Base-by-base conservation (phyloP, 345 rosid species). In the Euphorbia lathyris region DNA sequence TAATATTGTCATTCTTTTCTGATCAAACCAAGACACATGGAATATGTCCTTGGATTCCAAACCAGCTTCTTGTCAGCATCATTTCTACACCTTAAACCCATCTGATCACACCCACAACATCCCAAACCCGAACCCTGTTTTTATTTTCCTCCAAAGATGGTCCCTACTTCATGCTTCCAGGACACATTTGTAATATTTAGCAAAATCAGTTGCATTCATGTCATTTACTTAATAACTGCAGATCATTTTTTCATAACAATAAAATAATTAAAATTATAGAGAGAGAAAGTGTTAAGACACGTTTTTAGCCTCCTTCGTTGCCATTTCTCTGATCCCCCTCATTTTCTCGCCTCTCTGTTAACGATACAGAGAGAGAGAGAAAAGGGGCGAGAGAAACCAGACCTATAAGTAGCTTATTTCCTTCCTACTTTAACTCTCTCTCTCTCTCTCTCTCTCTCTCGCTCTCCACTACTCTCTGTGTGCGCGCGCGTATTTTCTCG, bases 341-440 rank as follows among this genome's bases (percentile, higher is more conserved):
- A 25, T 1, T 63, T 42, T 27, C 7, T 40, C 64, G 14, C 6
- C 68, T n/a, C 29, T 7, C 23, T 43, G 19, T 55, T 25, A 23
- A 19, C 4, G 0, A 6, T 26, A 72, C 50, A 73, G 71, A 55
- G 71, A 66, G 65, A 65, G 70, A 56, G 56, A n/a, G 53, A n/a
- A 19, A 17, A 16, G 9, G 22, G 22, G 56, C 20, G 65, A 22
- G 25, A 20, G n/a, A 47, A 9, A 51, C 48, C 48, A 61, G 26
- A 61, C 16, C 47, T 61, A 42, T 8, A 40, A 71, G 8, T 62
- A 36, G 20, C 72, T 32, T 45, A 7, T 10, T 16, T 6, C 10
- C 30, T 53, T 17, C 70, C 76, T 65, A 55, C 9, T 19, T 55
- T 11, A 42, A 9, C 38, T 19, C 66, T 50, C 72, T 38, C 3